Evolutionary conservation across 2,329 filamentous ascomycete species (phyloP), one percentile per base, ranked within the genome.

Genomic region (Emergomyces orientalis): DNA sequence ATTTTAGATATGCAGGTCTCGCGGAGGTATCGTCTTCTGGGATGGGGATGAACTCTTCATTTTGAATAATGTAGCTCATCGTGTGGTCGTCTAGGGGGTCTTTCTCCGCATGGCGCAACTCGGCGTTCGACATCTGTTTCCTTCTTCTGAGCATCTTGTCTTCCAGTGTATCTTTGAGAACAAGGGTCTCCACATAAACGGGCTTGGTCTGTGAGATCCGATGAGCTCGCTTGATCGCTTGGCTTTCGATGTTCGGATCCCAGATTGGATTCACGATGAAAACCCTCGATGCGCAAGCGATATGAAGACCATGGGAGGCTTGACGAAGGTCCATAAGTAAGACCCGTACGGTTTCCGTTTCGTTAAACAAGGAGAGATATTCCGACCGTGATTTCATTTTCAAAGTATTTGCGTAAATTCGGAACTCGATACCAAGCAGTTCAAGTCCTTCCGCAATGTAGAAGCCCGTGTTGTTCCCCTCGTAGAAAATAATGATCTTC

Each of bases 401-500:
- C 3, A 91, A 77, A 60, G 76, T 76, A 32, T 72, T 76, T 9
- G 78, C 76, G 69, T 81, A 82, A 59, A 87, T 86, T 25, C 86
- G 80, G 66, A 86, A 85, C 41, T 84, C 80, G 57, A 87, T 75
- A 9, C 84, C 80, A 1, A 88, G 74, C 39, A 93, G 81, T 67
- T 97, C 92, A 0, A 97, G 81, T 37, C 88, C 86, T 71, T 91
- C 87, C 0, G 90, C 89, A 47, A 97, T 83, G 76, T 95, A 96
- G 74, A 85, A 96, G 0, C 91, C 92, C 1, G 89, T 82, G 68
- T 96, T 93, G 64, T 94, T 88, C 39, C 89, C 88, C 65, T 96
- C 91, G 72, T 96, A 97, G 73, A 97, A 97, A 11, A 97, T 83
- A 60, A 97, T 85, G 3, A 95, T 94, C 74, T 97, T 96, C 70